Percentiles rank a stretch among this genome's conserved stretches.
Evolutionary conservation across 2,329 filamentous ascomycete species (phyloP).

Genomic region (Colletotrichum siamense): DNA sequence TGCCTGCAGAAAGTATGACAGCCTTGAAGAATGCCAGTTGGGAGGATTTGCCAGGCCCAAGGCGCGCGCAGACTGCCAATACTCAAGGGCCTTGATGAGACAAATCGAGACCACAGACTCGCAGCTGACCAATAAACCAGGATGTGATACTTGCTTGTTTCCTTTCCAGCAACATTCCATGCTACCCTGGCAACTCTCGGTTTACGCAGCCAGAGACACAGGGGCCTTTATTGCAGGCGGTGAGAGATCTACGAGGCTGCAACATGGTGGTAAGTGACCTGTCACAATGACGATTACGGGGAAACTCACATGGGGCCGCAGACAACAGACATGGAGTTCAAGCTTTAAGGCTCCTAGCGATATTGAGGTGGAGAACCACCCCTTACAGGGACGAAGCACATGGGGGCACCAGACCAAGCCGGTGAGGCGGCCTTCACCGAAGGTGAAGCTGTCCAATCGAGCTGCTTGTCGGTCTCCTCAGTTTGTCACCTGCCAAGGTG

Average conservation of each 20-base stretch:
- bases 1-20: not conserved
- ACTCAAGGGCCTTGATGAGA: not conserved
- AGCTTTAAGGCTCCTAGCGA: slow-evolving; percentile 20
- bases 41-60: not conserved
- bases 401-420: not conserved
- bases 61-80: not conserved
- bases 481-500: not conserved
- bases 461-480: not conserved
- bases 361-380: slow-evolving; percentile 11
- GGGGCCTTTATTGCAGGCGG: slow-evolving; percentile 2
- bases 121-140: not conserved
- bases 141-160: not conserved
- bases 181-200: not conserved
- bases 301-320: not conserved
- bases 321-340: not conserved
- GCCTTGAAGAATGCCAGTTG: slow-evolving; percentile 7
- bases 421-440: slow-evolving; percentile 11
- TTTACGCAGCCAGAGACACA: not conserved
- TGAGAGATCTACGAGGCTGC: slow-evolving; percentile 19
- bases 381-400: not conserved
- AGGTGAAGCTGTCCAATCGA: not conserved
- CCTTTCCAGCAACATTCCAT: not conserved
- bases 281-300: slow-evolving; percentile 7
- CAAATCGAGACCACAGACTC: not conserved
- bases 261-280: slow-evolving; percentile 9